Evolutionary conservation across 1,284 basidiomycete genomes (phyloP), one percentile per base, ranked within the genome.

Genomic region (Paramarasmius palmivorus): DNA sequence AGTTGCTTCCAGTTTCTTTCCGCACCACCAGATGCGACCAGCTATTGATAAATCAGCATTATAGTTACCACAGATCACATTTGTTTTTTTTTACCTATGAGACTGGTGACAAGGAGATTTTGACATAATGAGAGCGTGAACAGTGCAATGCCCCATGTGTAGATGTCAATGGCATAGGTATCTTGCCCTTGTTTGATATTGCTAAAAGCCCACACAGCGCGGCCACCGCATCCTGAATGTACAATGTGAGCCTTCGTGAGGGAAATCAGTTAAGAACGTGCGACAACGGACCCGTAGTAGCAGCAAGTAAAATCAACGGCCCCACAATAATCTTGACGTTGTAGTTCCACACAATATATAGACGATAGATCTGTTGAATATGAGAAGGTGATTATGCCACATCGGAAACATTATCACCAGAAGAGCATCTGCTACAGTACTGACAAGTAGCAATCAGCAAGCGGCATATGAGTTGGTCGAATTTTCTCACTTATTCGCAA

Each of bases 151-250:
- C 55, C 55, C 56, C 56, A 55, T 8, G 53, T 20, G 23, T 46
- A 52, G 46, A 54, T 50, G 19, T 44, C 44, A 20, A 29, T 14
- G 36, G 45, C 49, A 39, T 55, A 55, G 10, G 54, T 47, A 39
- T 54, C 26, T 39, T 57, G 17, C 14, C 53, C 53, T 15, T 20
- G 37, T 3, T 48, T 35, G 19, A 17, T 36, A n/a, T 15, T 35
- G 25, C 46, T 57, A 39, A 57, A 57, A 35, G 49, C 52, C 42
- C 52, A 57, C 14, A 57, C 56, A 20, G 53, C 53, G 12, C 32
- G 29, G 38, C 50, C 53, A 6, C 37, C 55, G 40, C 52, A 54
- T 23, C 50, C 55, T 57, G 22, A 32, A 32, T 38, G 12, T 19
- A 6, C 12, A 12, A 12, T 32, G 29, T 6, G 12, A 6, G 29